phyloP scores from a whole-genome alignment of 2,329 filamentous ascomycete species.

The Cladosporium cucumerinum region DNA sequence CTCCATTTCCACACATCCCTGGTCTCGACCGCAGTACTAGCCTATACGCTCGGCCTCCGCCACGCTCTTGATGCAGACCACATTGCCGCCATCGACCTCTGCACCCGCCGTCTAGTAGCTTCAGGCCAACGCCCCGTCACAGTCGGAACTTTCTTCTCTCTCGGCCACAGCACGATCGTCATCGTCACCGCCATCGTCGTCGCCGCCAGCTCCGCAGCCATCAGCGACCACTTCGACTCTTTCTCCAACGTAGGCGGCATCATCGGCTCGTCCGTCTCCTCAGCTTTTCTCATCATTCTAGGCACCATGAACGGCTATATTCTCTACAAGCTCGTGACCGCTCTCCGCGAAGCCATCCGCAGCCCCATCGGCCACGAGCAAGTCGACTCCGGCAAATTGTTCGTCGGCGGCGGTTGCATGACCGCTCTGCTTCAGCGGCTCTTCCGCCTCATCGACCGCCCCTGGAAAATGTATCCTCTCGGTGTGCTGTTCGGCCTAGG shows the following conservation, averaged over 20 bases:
- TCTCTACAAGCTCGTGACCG: constrained; percentile 68
- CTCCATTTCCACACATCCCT: constrained; percentile 51
- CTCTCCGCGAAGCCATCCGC: constrained; percentile 61
- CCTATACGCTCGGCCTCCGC: constrained; percentile 83
- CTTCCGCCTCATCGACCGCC: constrained; percentile 68
- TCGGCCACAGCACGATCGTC: constrained; percentile 92
- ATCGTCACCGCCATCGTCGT: constrained; percentile 87
- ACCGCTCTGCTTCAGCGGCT: constrained; percentile 68
- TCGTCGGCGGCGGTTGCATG: constrained; percentile 75
- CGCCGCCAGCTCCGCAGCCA: constrained; percentile 80
- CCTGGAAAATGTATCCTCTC: constrained; percentile 95
- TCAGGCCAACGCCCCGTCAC: constrained; percentile 82
- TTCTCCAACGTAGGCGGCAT: constrained; percentile 82
- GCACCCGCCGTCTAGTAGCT: constrained; percentile 85
- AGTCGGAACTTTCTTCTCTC: constrained; percentile 89
- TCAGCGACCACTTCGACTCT: constrained; percentile 74
- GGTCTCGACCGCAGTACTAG: constrained; percentile 75
- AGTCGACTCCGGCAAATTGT: constrained; percentile 42
- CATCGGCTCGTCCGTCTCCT: constrained; percentile 82
- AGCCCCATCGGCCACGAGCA: constrained; percentile 39
- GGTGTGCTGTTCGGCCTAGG: constrained; percentile 84
- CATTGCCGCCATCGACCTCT: constrained; percentile 86
- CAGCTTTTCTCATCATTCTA: constrained; percentile 75
- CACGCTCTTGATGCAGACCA: constrained; percentile 99
- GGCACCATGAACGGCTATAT: constrained; percentile 85